phyloP scores from a whole-genome alignment of 2,329 filamentous ascomycete species.

The Trichoderma sp. region DNA sequence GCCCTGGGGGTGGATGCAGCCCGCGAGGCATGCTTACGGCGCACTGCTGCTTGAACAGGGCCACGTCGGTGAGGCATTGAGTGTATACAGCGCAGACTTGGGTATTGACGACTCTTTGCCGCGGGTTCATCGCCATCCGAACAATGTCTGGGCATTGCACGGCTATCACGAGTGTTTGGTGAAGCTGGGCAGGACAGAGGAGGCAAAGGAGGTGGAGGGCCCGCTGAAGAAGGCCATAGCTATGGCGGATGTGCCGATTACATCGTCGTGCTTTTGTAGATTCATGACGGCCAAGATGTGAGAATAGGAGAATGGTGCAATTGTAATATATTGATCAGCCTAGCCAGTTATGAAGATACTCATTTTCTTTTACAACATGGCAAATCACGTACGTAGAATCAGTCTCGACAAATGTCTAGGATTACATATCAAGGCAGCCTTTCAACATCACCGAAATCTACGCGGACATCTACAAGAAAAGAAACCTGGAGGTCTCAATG shows the following conservation, averaged over 20 bases:
- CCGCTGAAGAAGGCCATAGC: conserved; percentile 51
- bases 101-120: conserved; percentile 59
- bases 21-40: conserved; percentile 66
- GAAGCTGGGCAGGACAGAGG: conserved; percentile 42
- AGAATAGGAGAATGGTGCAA: not conserved
- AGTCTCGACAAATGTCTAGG: not conserved
- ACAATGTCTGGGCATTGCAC: conserved; percentile 73
- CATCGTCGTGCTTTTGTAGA: conserved; percentile 32
- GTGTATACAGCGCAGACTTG: conserved; percentile 59
- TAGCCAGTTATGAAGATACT: not conserved
- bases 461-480: not conserved
- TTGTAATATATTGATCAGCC: not conserved
- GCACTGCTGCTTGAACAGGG: conserved; percentile 67
- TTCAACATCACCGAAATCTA: not conserved
- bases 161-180: conserved; percentile 68
- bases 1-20: conserved; percentile 79
- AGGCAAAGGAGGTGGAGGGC: conserved; percentile 36
- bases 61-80: conserved; percentile 51
- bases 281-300: conserved; percentile 24
- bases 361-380: not conserved
- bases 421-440: not conserved
- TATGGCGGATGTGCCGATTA: conserved; percentile 58
- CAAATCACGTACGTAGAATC: not conserved
- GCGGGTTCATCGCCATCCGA: conserved; percentile 62
- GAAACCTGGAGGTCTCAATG: not conserved